Conservation (phyloP, 2,329 filamentous ascomycete species). For the Colletotrichum sp. region DNA sequence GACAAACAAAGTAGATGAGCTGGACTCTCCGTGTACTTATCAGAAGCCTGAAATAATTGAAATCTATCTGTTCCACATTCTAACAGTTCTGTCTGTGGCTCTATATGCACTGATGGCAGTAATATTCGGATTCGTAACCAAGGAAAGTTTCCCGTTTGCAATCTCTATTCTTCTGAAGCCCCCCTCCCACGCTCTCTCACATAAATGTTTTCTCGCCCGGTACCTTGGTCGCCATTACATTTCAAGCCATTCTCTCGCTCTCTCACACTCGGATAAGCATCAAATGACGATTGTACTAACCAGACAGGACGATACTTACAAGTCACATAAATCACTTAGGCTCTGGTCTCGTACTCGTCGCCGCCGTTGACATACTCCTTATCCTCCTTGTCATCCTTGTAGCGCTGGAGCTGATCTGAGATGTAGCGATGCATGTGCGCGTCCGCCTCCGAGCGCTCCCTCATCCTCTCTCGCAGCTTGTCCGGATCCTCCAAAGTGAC, state of each 20-base stretch:
- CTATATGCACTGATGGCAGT: slow-evolving; percentile 11
- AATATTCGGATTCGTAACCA: not conserved
- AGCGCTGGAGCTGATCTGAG: slow-evolving; percentile 76
- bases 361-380: slow-evolving; percentile 28
- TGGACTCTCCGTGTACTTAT: not conserved
- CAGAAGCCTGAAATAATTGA: not conserved
- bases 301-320: not conserved
- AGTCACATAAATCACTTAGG: not conserved
- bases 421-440: slow-evolving; percentile 83
- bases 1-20: not conserved
- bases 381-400: slow-evolving; percentile 48
- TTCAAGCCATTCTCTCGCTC: not conserved
- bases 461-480: slow-evolving; percentile 53
- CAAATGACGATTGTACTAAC: not conserved
- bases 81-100: slow-evolving; percentile 8
- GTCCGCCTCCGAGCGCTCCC: slow-evolving; percentile 61
- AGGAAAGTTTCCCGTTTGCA: not conserved
- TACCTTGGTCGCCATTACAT: not conserved
- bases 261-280: not conserved
- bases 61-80: slow-evolving; percentile 5
- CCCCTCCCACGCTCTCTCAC: not conserved
- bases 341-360: slow-evolving; percentile 50
- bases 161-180: not conserved
- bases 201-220: not conserved
- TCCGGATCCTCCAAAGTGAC: slow-evolving; percentile 11